Conservation (phyloP, 169 alveolate species). For the Eimeria sp. region DNA sequence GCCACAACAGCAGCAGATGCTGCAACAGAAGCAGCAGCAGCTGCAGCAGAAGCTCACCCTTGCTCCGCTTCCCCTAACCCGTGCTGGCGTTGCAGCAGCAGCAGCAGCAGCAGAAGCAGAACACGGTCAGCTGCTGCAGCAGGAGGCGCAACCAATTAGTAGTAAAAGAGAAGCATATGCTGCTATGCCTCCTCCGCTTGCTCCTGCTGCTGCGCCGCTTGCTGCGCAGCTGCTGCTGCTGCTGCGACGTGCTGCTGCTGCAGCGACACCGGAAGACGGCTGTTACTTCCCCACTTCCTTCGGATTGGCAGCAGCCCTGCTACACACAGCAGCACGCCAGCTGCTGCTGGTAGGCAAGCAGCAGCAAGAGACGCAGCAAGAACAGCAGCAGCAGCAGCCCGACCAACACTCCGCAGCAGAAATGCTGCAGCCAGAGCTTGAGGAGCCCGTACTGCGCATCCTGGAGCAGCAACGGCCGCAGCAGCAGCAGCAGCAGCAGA, state of each 20-base stretch:
- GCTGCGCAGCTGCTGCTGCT: constrained; percentile 21
- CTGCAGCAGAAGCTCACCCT: constrained; percentile 2
- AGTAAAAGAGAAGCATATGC: not conserved
- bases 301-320: constrained; percentile 10
- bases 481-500: constrained; percentile 53
- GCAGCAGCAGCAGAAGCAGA: constrained; percentile 34
- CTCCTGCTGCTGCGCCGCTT: constrained; percentile 33
- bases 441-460: not conserved
- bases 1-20: constrained; percentile 24
- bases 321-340: constrained; percentile 28
- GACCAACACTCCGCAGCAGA: not conserved
- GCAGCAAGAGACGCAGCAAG: not conserved
- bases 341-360: not conserved
- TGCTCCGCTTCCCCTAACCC: not conserved
- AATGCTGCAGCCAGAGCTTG: constrained; percentile 52
- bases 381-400: constrained; percentile 25
- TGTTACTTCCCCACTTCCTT: constrained; percentile 34
- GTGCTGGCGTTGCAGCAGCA: constrained; percentile 29
- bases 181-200: constrained; percentile 31
- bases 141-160: not conserved
- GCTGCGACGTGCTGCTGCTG: constrained; percentile 1
- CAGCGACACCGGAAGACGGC: constrained; percentile 17
- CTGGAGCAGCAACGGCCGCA: not conserved
- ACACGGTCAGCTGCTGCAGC: constrained; percentile 3
- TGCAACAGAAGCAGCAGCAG: constrained; percentile 35